Conservation (phyloP, 768 basidiomycete genomes). For the Cytidiella melzeri region DNA sequence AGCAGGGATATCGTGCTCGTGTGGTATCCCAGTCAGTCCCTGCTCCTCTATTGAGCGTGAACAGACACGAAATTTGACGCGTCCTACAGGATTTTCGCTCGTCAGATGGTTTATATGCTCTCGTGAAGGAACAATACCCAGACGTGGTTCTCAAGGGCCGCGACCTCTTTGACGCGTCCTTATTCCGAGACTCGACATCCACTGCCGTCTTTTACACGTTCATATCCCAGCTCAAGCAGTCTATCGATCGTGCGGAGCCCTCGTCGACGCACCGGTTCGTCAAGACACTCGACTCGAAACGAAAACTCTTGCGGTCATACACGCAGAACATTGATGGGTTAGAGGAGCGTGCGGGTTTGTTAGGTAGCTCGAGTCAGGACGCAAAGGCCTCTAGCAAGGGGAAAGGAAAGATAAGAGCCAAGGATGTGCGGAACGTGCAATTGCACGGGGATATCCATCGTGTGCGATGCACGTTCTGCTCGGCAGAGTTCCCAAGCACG, state of each 20-base stretch:
- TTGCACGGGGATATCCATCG: constrained; percentile 92
- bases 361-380: constrained; percentile 54
- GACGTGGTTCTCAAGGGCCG: constrained; percentile 83
- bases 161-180: constrained; percentile 90
- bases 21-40: constrained; percentile 84
- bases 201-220: constrained; percentile 92
- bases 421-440: constrained; percentile 83
- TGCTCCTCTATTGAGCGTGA: neutral
- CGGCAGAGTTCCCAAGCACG: constrained; percentile 67
- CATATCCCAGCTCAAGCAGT: constrained; percentile 83
- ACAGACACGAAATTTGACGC: constrained; percentile 8
- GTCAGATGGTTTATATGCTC: constrained; percentile 83
- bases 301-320: constrained; percentile 83
- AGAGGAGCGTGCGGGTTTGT: constrained; percentile 74
- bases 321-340: constrained; percentile 98
- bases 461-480: constrained; percentile 84
- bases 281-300: constrained; percentile 73
- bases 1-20: constrained; percentile 94
- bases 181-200: constrained; percentile 82
- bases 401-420: constrained; percentile 59
- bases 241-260: constrained; percentile 74
- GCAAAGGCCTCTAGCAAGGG: constrained; percentile 51
- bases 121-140: constrained; percentile 83
- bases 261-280: constrained; percentile 88
- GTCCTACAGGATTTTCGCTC: constrained; percentile 86